Base-by-base conservation (phyloP, 2,329 filamentous ascomycete genomes). In the Teratosphaeriaceae sp. region DNA sequence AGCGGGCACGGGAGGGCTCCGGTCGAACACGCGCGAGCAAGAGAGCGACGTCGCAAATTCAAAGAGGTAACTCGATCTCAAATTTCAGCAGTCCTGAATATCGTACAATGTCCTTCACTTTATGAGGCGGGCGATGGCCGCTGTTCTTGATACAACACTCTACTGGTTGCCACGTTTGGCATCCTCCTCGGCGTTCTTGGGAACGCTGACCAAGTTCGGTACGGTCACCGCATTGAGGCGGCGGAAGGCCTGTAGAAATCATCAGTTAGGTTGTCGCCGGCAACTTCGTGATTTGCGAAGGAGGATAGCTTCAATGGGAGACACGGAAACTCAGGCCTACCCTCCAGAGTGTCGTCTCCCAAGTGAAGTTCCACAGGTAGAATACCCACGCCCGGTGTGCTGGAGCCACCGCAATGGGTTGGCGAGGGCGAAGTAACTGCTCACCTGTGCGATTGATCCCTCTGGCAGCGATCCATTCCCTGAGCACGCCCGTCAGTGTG, bases 141-240 rank as follows among this genome's bases (percentile, higher is more conserved):
- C 24, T 27, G 24, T 8, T 8, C 24, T n/a, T 27, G 8, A 27
- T n/a, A 8, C 24, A 34, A 34, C 16, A 7, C 21, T 34, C 20
- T 45, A 52, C 47, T 60, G 64, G 46, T 73, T 73, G 31, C 71
- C 69, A 51, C 55, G 68, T 60, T 73, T 64, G 3, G 63, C 64
- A 56, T 77, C 72, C 52, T 76, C 72, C 48, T 71, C 68, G 19
- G 69, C 70, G 45, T 68, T 69, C 64, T 76, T 76, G 2, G 74
- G 74, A 26, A 77, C 73, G 30, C 60, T 60, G 5, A 77, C 68
- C 42, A 76, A 59, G 48, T 69, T 67, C 7, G 74, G 74, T 2
- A 76, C 72, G 8, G 67, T 68, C 5, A 73, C 65, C 11, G 71
- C 66, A 47, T 76, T 77, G 33, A 76, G 58, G 42, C 70, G 68